phyloP scores from a whole-genome alignment of 345 rosid species.

The Moricandia arvensis region DNA sequence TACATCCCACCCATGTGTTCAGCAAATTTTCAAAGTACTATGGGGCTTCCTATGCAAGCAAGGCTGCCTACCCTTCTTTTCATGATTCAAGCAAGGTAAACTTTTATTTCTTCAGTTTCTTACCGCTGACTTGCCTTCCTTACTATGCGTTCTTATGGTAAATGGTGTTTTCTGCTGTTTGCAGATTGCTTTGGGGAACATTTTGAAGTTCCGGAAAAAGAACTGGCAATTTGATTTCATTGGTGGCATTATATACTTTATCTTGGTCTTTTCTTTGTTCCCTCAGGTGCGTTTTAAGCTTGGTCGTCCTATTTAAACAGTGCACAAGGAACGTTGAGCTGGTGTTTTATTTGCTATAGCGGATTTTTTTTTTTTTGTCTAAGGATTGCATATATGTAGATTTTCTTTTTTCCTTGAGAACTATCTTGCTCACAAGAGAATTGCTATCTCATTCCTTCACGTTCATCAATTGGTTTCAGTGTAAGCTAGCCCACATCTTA shows the following conservation, averaged over 20 bases:
- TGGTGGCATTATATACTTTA: constrained; percentile 92
- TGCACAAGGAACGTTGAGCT: not conserved
- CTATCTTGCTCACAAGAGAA: constrained; percentile 3
- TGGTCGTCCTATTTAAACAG: not conserved
- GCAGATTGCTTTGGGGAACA: constrained; percentile 99
- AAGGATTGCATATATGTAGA: not conserved
- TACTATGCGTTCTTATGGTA: constrained; percentile 2
- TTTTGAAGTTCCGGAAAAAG: constrained; percentile 96
- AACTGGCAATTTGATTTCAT: constrained; percentile 99
- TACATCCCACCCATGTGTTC: constrained; percentile 98
- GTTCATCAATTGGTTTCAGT: constrained; percentile 47
- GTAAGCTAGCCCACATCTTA: constrained; percentile 83
- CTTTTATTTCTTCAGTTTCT: constrained; percentile 11
- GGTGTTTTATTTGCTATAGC: not conserved
- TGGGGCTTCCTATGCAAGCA: constrained; percentile 69
- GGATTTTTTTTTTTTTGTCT: not conserved
- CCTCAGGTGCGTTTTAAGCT: constrained; percentile 67
- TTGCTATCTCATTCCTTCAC: constrained; percentile 12
- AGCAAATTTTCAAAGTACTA: constrained; percentile 59
- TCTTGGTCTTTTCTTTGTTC: constrained; percentile 84
- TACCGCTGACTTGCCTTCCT: constrained; percentile 1
- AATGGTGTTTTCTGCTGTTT: constrained; percentile 26
- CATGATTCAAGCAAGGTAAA: constrained; percentile 96
- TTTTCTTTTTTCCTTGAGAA: constrained; percentile 1
- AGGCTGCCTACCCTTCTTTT: constrained; percentile 87